These are phyloP conservation scores for Melampsora americana DNA, from an alignment of 1,284 basidiomycete species.

Conservation along the genomic window DNA sequence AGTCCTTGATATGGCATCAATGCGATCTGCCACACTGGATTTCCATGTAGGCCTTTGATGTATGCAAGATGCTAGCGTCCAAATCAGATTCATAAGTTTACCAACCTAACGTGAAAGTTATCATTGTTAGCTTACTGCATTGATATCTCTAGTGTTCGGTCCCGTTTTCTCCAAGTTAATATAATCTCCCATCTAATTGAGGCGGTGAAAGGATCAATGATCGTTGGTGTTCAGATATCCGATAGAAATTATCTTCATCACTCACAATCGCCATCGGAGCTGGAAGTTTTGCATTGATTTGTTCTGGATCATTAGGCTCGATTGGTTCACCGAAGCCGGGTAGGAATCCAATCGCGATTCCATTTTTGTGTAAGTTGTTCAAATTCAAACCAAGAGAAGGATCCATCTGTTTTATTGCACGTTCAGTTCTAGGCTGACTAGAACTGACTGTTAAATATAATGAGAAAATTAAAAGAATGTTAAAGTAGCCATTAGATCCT, in stretches of 20 bases:
- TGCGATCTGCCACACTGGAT: conserved; percentile 36
- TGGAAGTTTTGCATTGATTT: conserved; percentile 29
- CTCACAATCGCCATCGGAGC: conserved; percentile 39
- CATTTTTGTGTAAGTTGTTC: conserved; percentile 25
- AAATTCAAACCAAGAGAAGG: background rate
- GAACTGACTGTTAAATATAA: too few species aligned
- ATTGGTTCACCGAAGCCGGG: conserved; percentile 22
- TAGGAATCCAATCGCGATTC: conserved; percentile 35
- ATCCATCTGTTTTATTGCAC: too few species aligned
- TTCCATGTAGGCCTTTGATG: conserved; percentile 13
- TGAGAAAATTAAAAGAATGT: too few species aligned
- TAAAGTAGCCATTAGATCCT: too few species aligned
- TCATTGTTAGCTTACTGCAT: conserved; percentile 16
- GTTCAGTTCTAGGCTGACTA: too few species aligned
- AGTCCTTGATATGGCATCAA: conserved; percentile 23
- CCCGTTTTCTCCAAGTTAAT: conserved; percentile 21
- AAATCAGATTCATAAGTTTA: background rate
- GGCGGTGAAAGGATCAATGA: too few species aligned
- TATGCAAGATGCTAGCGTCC: background rate
- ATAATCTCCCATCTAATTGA: conserved; percentile 27
- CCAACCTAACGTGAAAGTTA: too few species aligned
- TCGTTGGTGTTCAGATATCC: too few species aligned
- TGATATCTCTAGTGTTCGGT: conserved; percentile 1
- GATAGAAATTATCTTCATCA: too few species aligned
- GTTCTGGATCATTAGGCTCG: conserved; percentile 18